phyloP scores from a whole-genome alignment of 257 asterid genomes.

The Lavandula angustifolia region DNA sequence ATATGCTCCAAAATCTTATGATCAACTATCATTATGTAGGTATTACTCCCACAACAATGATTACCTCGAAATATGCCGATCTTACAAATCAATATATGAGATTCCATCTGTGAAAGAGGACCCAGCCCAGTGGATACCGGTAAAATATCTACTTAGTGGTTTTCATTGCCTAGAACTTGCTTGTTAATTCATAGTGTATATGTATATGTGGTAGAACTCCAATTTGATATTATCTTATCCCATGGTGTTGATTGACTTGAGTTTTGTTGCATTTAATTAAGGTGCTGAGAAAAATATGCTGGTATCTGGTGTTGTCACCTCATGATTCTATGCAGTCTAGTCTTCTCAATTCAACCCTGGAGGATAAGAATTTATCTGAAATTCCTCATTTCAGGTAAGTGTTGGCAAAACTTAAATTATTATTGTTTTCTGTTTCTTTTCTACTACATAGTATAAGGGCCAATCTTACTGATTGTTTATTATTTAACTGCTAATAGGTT shows the following conservation, averaged over 20 bases:
- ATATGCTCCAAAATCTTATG: conserved; percentile 10
- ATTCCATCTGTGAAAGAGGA: conserved; percentile 90
- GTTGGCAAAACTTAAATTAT: background rate
- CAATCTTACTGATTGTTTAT: conserved; percentile 23
- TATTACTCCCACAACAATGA: conserved; percentile 76
- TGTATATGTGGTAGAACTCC: background rate
- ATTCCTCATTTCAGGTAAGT: conserved; percentile 81
- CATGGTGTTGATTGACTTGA: background rate
- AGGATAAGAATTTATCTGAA: conserved; percentile 92
- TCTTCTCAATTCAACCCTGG: conserved; percentile 90
- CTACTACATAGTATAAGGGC: conserved; percentile 10
- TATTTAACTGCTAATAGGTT: conserved; percentile 42
- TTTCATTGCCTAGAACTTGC: background rate
- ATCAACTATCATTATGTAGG: conserved; percentile 46
- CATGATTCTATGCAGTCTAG: conserved; percentile 97
- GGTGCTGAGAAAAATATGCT: conserved; percentile 96
- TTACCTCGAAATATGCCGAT: conserved; percentile 96
- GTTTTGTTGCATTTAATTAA: conserved; percentile 29
- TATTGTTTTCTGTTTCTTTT: conserved; percentile 9
- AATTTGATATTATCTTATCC: conserved; percentile 19
- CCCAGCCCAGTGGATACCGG: conserved; percentile 85
- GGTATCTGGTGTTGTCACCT: conserved; percentile 91
- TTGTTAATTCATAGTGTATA: background rate
- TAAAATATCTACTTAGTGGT: conserved; percentile 32
- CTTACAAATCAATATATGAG: conserved; percentile 91